Evolutionary conservation across 805 yeast genomes (phyloP).

Genomic region (Saccharomycopsis amapae): DNA sequence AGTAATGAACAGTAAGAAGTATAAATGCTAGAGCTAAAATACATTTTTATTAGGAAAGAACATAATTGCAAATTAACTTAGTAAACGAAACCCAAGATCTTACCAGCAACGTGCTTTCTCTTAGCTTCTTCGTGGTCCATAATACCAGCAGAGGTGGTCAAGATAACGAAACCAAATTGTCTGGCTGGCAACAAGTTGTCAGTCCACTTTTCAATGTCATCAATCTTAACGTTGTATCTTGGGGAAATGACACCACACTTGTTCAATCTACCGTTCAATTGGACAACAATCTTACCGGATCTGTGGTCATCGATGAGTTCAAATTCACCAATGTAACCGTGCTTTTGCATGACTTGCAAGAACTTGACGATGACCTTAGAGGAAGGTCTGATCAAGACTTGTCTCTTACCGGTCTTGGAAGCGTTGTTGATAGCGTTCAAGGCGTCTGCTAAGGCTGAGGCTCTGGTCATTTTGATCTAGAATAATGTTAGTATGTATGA

Average conservation of each 20-base stretch:
- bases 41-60: too few relatives aligned
- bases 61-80: slow-evolving; percentile 36
- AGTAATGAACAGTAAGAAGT: too few relatives aligned
- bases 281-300: slow-evolving; percentile 95
- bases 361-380: slow-evolving; percentile 97
- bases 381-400: slow-evolving; percentile 95
- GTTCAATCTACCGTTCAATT: slow-evolving; percentile 96
- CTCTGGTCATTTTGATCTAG: slow-evolving; percentile 69
- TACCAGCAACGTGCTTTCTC: slow-evolving; percentile 99
- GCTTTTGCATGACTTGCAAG: slow-evolving; percentile 95
- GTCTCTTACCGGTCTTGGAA: slow-evolving; percentile 99
- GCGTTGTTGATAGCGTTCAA: slow-evolving; percentile 97
- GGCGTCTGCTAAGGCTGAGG: slow-evolving; percentile 98
- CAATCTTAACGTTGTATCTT: slow-evolving; percentile 94
- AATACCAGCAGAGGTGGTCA: slow-evolving; percentile 98
- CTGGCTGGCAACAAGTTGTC: slow-evolving; percentile 97
- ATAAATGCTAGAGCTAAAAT: too few relatives aligned
- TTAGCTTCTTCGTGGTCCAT: slow-evolving; percentile 99
- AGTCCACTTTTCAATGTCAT: slow-evolving; percentile 97
- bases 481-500: not conserved
- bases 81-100: slow-evolving; percentile 97
- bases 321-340: slow-evolving; percentile 98
- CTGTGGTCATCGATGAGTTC: slow-evolving; percentile 99
- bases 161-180: slow-evolving; percentile 96
- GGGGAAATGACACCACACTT: slow-evolving; percentile 99